Evolutionary conservation across 495 filamentous ascomycete genomes (phyloP).

Genomic region (Trichoderma reesei): DNA sequence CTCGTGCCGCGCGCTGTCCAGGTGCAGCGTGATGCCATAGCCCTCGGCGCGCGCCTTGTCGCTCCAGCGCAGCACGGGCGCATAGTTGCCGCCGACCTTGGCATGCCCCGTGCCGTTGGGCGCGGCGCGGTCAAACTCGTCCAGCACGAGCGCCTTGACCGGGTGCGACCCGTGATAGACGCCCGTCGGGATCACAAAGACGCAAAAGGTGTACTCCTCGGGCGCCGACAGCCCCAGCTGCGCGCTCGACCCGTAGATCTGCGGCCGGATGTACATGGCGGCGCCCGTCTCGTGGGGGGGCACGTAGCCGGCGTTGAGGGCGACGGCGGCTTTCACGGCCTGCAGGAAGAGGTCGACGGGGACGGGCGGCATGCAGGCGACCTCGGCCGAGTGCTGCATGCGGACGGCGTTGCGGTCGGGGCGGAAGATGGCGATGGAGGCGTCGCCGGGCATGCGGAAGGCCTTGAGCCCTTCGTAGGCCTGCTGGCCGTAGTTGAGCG

Average conservation of each 20-base stretch:
- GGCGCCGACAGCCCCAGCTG: conserved; percentile 74
- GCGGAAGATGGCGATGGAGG: conserved; percentile 67
- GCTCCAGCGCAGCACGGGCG: conserved; percentile 71
- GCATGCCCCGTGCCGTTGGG: conserved; percentile 64
- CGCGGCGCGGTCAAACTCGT: conserved; percentile 65
- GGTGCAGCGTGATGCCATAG: conserved; percentile 77
- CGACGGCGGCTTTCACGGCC: conserved; percentile 68
- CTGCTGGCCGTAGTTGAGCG: conserved; percentile 87
- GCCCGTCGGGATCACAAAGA: conserved; percentile 76
- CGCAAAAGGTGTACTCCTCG: conserved; percentile 79
- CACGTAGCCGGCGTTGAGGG: conserved; percentile 77
- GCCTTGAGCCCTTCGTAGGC: conserved; percentile 92
- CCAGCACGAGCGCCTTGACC: conserved; percentile 68
- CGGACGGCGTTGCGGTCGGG: conserved; percentile 71
- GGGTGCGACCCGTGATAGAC: conserved; percentile 83
- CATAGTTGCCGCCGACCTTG: conserved; percentile 74
- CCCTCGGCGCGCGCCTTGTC: conserved; percentile 63
- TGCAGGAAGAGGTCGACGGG: conserved; percentile 62
- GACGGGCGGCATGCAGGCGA: conserved; percentile 69
- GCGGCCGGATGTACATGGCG: conserved; percentile 78
- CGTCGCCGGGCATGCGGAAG: conserved; percentile 58
- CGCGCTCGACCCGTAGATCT: conserved; percentile 74
- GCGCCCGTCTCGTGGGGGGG: conserved; percentile 76
- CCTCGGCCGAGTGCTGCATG: conserved; percentile 65
- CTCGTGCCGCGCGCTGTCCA: conserved; percentile 68